Evolutionary conservation across 345 rosid genomes (phyloP), one percentile per base, ranked within the genome.

Genomic region (Brassica cretica): DNA sequence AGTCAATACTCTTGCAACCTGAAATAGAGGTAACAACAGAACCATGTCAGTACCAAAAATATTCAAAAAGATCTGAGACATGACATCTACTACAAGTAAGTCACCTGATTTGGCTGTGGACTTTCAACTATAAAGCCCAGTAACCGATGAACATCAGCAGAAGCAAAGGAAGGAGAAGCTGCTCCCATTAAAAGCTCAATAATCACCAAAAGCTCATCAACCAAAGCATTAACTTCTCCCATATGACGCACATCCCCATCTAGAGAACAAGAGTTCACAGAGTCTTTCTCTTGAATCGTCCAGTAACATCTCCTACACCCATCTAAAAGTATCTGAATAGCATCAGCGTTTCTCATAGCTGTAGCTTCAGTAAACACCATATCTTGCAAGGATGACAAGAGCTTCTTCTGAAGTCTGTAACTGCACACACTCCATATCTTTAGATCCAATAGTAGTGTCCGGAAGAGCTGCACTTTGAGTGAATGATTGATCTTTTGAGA

Each of bases 301-400:
- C 99, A 95, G 82, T 91, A 95, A 86, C 97, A 95, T 85, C 86
- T 93, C 80, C 99, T 83, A 87, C 99, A 91, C 74, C 97, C 95
- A 86, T 93, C 97, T 56, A 95, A 85, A 85, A 95, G 98, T 92
- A 90, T 81, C 81, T 93, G 98, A 84, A 95, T 90, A 80, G 99
- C 99, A 84, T 91, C 91, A 60, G 96, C 96, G 78, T 91, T 90
- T 73, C 93, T 87, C 99, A 95, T 90, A 77, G 86, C 91, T 41
- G 70, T 67, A 15, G 99, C 89, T 84, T 95, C 98, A 5, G 92
- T 90, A 82, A 95, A 95, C 76, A 95, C 99, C 92, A 90, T 88
- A 85, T 95, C 99, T 70, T 97, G 97, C 30, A 95, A 84, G 1
- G 97, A 95, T 65, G 98, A 93, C 25, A 95, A 82, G 41, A 95